These are phyloP conservation scores for Trichoderma koningii DNA, from an alignment of 2,329 filamentous ascomycete species.

Conservation along the genomic window DNA sequence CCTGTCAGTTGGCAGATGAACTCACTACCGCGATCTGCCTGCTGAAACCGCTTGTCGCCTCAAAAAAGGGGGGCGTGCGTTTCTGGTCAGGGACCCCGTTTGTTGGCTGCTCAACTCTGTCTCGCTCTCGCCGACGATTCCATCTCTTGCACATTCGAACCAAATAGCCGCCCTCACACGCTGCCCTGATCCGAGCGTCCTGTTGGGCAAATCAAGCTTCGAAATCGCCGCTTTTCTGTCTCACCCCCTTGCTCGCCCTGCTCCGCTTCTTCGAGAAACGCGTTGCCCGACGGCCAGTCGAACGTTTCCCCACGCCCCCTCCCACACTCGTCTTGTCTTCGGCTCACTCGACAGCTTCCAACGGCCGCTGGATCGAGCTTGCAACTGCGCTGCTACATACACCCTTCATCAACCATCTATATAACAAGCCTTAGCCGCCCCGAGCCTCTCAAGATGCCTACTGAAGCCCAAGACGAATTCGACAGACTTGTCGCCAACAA, in stretches of 20 bases:
- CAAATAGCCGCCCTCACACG: background rate
- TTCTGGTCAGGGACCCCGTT: constrained; percentile 22
- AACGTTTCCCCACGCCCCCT: constrained; percentile 33
- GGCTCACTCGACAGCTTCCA: constrained; percentile 7
- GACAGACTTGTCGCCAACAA: constrained; percentile 63
- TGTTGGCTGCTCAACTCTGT: constrained; percentile 13
- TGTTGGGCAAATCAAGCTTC: background rate
- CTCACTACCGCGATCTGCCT: constrained; percentile 15
- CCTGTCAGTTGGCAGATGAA: constrained; percentile 3
- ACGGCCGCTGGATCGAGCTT: constrained; percentile 16
- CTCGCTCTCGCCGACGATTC: constrained; percentile 23
- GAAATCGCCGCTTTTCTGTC: constrained; percentile 28
- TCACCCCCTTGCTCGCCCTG: constrained; percentile 31
- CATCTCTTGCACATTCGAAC: constrained; percentile 1
- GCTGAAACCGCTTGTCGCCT: constrained; percentile 25
- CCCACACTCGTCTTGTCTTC: constrained; percentile 21
- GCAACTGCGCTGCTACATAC: constrained; percentile 9
- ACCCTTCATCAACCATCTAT: constrained; percentile 30
- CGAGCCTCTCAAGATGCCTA: constrained; percentile 51
- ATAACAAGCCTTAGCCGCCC: constrained; percentile 31
- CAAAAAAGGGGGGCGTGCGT: constrained; percentile 22
- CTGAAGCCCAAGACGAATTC: constrained; percentile 68
- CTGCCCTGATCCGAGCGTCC: constrained; percentile 19
- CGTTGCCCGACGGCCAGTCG: constrained; percentile 32
- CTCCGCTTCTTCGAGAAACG: constrained; percentile 42